phyloP scores from a whole-genome alignment of 768 basidiomycete species.

The Multifurca ochricompacta region DNA sequence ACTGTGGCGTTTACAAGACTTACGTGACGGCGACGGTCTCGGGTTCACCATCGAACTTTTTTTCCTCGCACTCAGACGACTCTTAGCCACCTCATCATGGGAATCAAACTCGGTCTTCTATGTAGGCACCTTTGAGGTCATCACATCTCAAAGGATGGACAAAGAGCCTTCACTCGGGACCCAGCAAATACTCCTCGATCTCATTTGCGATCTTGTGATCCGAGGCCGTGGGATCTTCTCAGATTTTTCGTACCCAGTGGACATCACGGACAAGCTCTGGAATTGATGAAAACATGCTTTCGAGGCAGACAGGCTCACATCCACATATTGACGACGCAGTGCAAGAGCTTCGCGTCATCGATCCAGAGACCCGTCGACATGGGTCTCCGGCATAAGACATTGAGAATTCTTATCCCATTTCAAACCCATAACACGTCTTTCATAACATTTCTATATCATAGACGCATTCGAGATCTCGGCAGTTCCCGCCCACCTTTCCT shows the following conservation, averaged over 20 bases:
- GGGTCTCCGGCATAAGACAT: background rate
- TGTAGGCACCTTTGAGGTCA: background rate
- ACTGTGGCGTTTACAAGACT: background rate
- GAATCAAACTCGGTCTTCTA: background rate
- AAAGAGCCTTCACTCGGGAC: background rate
- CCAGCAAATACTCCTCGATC: constrained; percentile 22
- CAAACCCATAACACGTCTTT: background rate
- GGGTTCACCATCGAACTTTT: constrained; percentile 1
- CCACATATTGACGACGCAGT: background rate
- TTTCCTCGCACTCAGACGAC: background rate
- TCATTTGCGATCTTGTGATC: constrained; percentile 25
- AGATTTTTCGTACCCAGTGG: background rate
- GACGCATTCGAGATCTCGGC: background rate
- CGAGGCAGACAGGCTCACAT: background rate
- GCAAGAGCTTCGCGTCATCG: background rate
- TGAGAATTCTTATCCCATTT: background rate
- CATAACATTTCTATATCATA: background rate
- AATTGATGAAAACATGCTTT: background rate
- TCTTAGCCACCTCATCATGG: too few species aligned
- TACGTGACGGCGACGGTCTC: background rate
- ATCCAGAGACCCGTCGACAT: too few species aligned
- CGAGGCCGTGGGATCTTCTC: background rate
- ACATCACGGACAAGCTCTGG: background rate
- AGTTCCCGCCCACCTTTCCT: too few species aligned
- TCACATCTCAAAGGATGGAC: background rate